Evolutionary conservation across 768 basidiomycete species (phyloP).

Genomic region (Agaricus subrufescens): DNA sequence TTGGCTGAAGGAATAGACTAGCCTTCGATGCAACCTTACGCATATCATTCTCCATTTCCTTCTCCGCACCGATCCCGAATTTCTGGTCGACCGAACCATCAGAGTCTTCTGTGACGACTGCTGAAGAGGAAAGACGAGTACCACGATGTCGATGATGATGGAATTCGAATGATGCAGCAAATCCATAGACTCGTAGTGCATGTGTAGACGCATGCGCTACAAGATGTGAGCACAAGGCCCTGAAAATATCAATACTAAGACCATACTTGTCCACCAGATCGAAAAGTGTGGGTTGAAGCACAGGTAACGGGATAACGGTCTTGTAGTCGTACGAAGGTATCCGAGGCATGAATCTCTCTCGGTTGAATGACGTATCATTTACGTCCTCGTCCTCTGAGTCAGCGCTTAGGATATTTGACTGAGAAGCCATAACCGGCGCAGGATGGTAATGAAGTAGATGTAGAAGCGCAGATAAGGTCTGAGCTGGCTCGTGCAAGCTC

Average conservation of each 20-base stretch:
- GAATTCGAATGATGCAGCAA: constrained; percentile 28
- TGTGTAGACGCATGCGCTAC: constrained; percentile 56
- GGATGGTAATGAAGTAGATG: constrained; percentile 54
- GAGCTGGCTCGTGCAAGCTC: constrained; percentile 51
- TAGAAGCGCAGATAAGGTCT: constrained; percentile 45
- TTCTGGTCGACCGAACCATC: background rate
- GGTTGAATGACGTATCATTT: constrained; percentile 21
- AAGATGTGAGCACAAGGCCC: constrained; percentile 46
- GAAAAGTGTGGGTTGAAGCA: constrained; percentile 51
- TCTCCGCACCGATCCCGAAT: constrained; percentile 1
- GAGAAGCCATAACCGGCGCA: constrained; percentile 28
- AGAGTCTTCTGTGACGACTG: background rate
- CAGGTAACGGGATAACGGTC: constrained; percentile 59
- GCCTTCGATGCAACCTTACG: constrained; percentile 48
- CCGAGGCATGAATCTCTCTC: constrained; percentile 4
- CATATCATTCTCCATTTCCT: constrained; percentile 29
- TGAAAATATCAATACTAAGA: constrained; percentile 40
- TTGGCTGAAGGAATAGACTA: constrained; percentile 55
- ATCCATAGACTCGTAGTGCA: constrained; percentile 59
- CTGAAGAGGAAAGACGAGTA: background rate
- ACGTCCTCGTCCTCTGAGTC: constrained; percentile 18
- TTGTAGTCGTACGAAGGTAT: constrained; percentile 28
- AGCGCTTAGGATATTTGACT: constrained; percentile 18
- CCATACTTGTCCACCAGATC: constrained; percentile 64
- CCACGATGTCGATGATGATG: background rate